Evolutionary conservation across 306 rosid species (phyloP).

Genomic region (Oxytropis ochrocephala): DNA sequence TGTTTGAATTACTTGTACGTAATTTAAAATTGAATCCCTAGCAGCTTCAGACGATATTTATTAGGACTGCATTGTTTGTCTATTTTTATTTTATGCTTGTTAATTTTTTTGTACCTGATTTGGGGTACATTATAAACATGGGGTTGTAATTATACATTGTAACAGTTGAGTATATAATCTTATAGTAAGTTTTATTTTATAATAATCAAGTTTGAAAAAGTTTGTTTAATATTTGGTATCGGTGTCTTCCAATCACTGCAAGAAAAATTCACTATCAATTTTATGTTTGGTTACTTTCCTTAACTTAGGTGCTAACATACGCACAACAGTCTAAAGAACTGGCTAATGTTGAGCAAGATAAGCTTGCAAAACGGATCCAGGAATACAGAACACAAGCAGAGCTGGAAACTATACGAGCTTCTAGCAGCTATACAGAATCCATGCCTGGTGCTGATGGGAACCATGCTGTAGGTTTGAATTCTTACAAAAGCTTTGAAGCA

Average conservation of each 20-base stretch:
- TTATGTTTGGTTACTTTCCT: slow-evolving; percentile 4
- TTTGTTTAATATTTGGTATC: neutral
- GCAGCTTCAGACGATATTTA: neutral
- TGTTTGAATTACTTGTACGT: neutral
- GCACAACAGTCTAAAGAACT: slow-evolving; percentile 94
- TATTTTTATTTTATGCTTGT: neutral
- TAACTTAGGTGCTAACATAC: slow-evolving; percentile 74
- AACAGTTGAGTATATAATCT: neutral
- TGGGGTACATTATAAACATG: neutral
- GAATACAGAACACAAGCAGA: slow-evolving; percentile 90
- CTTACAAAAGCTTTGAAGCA: slow-evolving; percentile 58
- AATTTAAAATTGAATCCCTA: neutral
- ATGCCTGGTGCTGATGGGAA: slow-evolving; percentile 41
- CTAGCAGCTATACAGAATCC: slow-evolving; percentile 44
- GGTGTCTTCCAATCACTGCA: neutral
- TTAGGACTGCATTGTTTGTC: neutral
- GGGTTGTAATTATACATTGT: neutral
- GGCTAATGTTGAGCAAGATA: slow-evolving; percentile 90
- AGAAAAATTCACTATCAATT: slow-evolving; percentile 6
- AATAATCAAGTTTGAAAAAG: slow-evolving; percentile 12
- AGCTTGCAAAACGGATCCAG: slow-evolving; percentile 95
- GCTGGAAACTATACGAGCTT: slow-evolving; percentile 57
- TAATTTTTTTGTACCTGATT: slow-evolving; percentile 7
- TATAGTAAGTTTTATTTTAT: neutral
- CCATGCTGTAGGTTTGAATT: slow-evolving; percentile 47